Conservation (phyloP, 2,329 filamentous ascomycete species). For the Xylaria sp. region DNA sequence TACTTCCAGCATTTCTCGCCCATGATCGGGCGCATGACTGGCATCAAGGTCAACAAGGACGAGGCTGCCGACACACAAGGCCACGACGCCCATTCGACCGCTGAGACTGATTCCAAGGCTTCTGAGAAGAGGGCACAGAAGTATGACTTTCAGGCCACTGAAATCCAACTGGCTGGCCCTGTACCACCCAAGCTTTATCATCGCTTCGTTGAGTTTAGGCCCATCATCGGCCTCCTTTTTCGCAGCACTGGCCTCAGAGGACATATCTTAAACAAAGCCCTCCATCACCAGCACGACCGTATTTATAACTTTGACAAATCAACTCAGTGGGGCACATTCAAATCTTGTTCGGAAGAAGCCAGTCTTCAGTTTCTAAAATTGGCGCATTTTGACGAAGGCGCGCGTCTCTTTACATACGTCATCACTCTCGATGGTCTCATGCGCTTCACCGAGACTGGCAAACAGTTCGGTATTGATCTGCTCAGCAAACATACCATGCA, state of each 20-base stretch:
- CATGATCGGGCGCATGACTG: slow-evolving; percentile 83
- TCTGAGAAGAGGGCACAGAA: slow-evolving; percentile 69
- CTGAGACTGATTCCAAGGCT: slow-evolving; percentile 39
- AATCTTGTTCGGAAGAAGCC: slow-evolving; percentile 74
- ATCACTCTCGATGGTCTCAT: slow-evolving; percentile 87
- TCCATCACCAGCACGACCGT: slow-evolving; percentile 89
- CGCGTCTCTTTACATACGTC: slow-evolving; percentile 90
- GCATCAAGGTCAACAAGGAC: slow-evolving; percentile 74
- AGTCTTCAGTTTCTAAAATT: slow-evolving; percentile 85
- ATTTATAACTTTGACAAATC: slow-evolving; percentile 88
- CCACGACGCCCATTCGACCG: slow-evolving; percentile 41
- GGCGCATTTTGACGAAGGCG: slow-evolving; percentile 85
- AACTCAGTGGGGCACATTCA: slow-evolving; percentile 78
- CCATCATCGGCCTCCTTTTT: slow-evolving; percentile 91
- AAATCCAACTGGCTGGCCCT: slow-evolving; percentile 87
- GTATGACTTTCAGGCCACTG: slow-evolving; percentile 95
- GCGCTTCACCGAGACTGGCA: slow-evolving; percentile 94
- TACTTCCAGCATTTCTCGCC: slow-evolving; percentile 91
- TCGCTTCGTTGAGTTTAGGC: slow-evolving; percentile 91
- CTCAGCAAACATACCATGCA: slow-evolving; percentile 98
- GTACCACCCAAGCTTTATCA: slow-evolving; percentile 86
- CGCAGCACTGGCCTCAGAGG: slow-evolving; percentile 80
- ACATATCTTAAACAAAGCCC: slow-evolving; percentile 80
- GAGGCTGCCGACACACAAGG: slow-evolving; percentile 60
- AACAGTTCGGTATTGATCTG: slow-evolving; percentile 93